Evolutionary conservation across 495 filamentous ascomycete species (phyloP), one percentile per base, ranked within the genome.

Genomic region (Platismatia glauca): DNA sequence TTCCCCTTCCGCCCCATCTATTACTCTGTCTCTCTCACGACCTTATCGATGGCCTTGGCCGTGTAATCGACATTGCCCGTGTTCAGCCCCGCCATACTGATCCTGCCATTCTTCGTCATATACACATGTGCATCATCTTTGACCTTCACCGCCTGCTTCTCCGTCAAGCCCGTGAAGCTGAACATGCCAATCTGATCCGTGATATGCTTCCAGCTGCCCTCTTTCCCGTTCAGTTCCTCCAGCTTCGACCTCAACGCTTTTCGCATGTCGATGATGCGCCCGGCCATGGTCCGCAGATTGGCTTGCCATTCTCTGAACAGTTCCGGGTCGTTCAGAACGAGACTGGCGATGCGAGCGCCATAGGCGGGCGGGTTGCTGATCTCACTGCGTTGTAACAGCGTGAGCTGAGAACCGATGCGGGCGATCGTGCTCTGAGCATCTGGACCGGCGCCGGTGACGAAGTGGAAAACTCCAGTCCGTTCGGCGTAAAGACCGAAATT

Each of bases 181-280:
- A 99, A 99, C 94, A 99, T 99, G 69, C 94, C 94, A 73, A 99
- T 99, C 81, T 99, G 94, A 65, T 94, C 87, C 12, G 91, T 95
- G 72, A 99, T 95, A 75, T 99, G 94, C 62, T 90, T 87, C 94
- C 94, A 98, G 15, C 81, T 85, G 6, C 94, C 95, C 0, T 93
- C 92, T 1, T 94, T 97, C 4, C 82, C 86, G 46, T 72, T 73
- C 37, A 90, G 71, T 66, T 85, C 83, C 75, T 95, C 91, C 3
- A 99, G 78, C 68, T 91, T 89, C 60, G 74, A 73, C 18, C 89
- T 79, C 66, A 99, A 71, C 18, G 82, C 83, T 68, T 81, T 82
- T 53, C 94, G 84, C 94, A 97, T 97, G 68, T 84, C 82, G 60
- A 86, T 89, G 71, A 99, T 97, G 48, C 94, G 84, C 31, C 94